Conservation (phyloP, 1,284 basidiomycete genomes). For the Cryptococcus amylolentus region DNA sequence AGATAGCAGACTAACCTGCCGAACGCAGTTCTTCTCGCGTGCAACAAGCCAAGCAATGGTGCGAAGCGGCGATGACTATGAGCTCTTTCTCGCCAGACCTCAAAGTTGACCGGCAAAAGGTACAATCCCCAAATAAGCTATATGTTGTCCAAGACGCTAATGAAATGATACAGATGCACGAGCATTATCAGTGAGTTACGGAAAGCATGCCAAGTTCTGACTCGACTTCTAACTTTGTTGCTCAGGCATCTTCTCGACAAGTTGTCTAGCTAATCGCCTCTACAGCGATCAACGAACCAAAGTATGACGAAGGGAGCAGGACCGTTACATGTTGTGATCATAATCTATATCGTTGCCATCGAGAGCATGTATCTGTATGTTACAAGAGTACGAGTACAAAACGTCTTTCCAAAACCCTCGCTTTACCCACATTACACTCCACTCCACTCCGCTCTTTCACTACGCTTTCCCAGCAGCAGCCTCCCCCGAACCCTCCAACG, state of each 20-base stretch:
- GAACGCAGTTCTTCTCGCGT: background rate
- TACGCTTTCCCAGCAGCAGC: too few relatives aligned
- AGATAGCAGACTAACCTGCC: background rate
- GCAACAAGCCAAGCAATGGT: conserved; percentile 1
- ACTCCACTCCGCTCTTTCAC: too few relatives aligned
- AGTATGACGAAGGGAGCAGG: too few relatives aligned
- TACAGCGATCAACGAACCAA: too few relatives aligned
- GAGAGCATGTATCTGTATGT: too few relatives aligned
- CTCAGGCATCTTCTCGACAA: background rate
- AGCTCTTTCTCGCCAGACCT: background rate
- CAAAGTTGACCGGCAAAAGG: conserved; percentile 2
- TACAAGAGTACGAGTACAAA: too few relatives aligned
- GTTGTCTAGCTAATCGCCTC: background rate
- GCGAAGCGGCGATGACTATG: background rate
- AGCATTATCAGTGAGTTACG: background rate
- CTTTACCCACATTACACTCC: too few relatives aligned
- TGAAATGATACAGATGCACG: background rate
- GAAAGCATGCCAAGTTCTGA: too few relatives aligned
- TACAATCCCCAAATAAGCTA: background rate
- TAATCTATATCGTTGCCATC: too few relatives aligned
- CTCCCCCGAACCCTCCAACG: too few relatives aligned
- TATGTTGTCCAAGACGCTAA: background rate
- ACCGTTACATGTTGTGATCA: too few relatives aligned
- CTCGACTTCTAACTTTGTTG: background rate
- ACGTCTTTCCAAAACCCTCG: too few relatives aligned